Evolutionary conservation across 1,139 yeast species (phyloP).

Genomic region (Hemisphaericaspora xylofermentans): DNA sequence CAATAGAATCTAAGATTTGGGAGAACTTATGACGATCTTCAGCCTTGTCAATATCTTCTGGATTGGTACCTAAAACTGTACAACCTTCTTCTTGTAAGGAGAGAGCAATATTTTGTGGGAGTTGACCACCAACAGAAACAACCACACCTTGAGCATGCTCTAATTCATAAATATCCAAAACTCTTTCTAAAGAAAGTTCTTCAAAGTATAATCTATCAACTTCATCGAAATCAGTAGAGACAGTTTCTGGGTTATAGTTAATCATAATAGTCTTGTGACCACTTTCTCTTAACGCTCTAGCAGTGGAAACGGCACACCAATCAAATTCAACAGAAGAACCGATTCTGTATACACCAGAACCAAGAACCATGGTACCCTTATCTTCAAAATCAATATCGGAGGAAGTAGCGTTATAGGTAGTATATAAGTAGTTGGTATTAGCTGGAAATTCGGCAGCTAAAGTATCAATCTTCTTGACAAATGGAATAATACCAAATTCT

Average conservation of each 20-base stretch:
- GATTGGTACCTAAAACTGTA: conserved; percentile 88
- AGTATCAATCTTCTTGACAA: conserved; percentile 95
- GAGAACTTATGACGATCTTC: conserved; percentile 99
- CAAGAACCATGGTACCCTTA: conserved; percentile 90
- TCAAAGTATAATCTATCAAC: conserved; percentile 96
- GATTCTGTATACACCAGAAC: conserved; percentile 97
- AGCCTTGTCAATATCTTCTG: conserved; percentile 93
- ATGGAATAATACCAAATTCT: conserved; percentile 78
- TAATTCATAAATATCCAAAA: conserved; percentile 92
- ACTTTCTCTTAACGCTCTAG: conserved; percentile 84
- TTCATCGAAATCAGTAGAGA: conserved; percentile 96
- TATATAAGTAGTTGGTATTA: conserved; percentile 89
- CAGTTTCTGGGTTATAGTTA: conserved; percentile 98
- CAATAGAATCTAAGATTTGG: conserved; percentile 84
- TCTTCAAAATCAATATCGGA: conserved; percentile 86
- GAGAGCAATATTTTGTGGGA: conserved; percentile 95
- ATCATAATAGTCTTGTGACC: conserved; percentile 94
- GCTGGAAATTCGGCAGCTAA: conserved; percentile 99
- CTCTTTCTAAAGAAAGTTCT: conserved; percentile 93
- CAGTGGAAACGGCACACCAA: conserved; percentile 99
- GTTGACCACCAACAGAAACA: conserved; percentile 96
- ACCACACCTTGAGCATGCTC: conserved; percentile 90
- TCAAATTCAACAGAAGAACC: conserved; percentile 99
- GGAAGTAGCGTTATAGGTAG: conserved; percentile 89
- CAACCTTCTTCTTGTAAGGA: conserved; percentile 80